These are phyloP conservation scores for Pestalotiopsis fici DNA, from an alignment of 2,329 filamentous ascomycete genomes.

Conservation along the genomic window DNA sequence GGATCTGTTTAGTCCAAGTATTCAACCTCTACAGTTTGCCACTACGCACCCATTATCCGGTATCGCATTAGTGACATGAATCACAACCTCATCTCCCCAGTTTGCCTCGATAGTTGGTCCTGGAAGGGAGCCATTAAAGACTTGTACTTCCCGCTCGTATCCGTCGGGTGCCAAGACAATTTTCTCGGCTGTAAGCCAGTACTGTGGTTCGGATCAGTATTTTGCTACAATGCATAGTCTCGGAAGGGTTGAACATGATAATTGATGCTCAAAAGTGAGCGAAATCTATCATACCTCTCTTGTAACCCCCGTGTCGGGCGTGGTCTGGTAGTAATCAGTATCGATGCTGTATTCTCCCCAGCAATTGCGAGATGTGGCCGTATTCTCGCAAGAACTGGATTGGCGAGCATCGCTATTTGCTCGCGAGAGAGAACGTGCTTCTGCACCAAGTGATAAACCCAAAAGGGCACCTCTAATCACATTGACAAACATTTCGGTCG, in stretches of 20 bases:
- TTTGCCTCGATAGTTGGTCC: constrained; percentile 41
- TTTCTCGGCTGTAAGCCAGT: constrained; percentile 20
- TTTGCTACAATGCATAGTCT: too few relatives aligned
- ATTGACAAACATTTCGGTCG: neutral
- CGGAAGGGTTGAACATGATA: neutral
- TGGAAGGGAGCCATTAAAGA: constrained; percentile 39
- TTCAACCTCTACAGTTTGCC: neutral
- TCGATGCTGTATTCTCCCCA: constrained; percentile 41
- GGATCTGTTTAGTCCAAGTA: neutral
- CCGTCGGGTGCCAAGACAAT: constrained; percentile 33
- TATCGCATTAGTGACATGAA: constrained; percentile 30
- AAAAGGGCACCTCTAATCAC: neutral
- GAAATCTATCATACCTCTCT: constrained; percentile 27
- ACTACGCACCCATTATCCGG: constrained; percentile 31
- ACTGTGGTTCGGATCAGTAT: constrained; percentile 16
- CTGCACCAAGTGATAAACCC: neutral
- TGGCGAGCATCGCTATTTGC: neutral
- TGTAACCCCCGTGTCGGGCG: constrained; percentile 37
- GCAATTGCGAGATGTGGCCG: constrained; percentile 24
- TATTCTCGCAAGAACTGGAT: constrained; percentile 20
- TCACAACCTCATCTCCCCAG: constrained; percentile 33
- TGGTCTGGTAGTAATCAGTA: constrained; percentile 31
- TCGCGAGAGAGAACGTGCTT: neutral
- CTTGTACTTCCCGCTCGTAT: constrained; percentile 21
- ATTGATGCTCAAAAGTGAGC: neutral